phyloP scores from a whole-genome alignment of 2,329 filamentous ascomycete genomes.

The Cercospora sp. region DNA sequence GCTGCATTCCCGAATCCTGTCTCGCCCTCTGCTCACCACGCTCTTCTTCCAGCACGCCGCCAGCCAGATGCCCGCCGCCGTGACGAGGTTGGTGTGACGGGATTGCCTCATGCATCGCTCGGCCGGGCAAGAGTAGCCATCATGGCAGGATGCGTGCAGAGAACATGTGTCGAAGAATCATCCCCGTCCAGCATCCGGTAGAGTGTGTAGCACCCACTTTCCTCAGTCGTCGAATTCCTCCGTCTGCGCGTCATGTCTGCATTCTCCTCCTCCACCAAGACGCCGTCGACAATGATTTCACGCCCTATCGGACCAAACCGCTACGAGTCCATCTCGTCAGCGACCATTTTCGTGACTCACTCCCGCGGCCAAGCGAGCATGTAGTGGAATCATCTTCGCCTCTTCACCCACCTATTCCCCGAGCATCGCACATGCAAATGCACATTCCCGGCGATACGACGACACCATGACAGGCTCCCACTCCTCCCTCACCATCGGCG shows the following conservation, averaged over 20 bases:
- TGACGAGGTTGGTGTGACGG: not conserved
- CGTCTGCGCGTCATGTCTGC: not conserved
- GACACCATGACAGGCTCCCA: slow-evolving; percentile 15
- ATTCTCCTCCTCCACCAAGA: not conserved
- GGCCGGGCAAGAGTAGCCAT: too few relatives aligned
- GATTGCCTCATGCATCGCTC: not conserved
- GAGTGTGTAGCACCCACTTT: not conserved
- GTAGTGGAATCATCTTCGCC: too few relatives aligned
- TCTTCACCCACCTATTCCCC: too few relatives aligned
- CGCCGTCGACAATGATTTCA: not conserved
- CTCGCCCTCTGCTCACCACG: not conserved
- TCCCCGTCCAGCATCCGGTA: not conserved
- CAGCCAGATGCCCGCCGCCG: not conserved
- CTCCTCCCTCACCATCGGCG: slow-evolving; percentile 56
- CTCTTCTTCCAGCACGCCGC: not conserved
- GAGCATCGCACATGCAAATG: not conserved
- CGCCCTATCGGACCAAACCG: slow-evolving; percentile 2
- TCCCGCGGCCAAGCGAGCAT: not conserved
- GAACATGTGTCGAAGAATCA: not conserved
- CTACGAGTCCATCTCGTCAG: not conserved
- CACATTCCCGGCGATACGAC: not conserved
- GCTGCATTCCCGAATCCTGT: not conserved
- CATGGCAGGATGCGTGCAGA: not conserved
- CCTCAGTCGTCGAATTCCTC: not conserved
- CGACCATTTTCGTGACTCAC: not conserved